These are phyloP conservation scores for Murraya paniculata DNA, from an alignment of 345 rosid species.

Conservation along the genomic window DNA sequence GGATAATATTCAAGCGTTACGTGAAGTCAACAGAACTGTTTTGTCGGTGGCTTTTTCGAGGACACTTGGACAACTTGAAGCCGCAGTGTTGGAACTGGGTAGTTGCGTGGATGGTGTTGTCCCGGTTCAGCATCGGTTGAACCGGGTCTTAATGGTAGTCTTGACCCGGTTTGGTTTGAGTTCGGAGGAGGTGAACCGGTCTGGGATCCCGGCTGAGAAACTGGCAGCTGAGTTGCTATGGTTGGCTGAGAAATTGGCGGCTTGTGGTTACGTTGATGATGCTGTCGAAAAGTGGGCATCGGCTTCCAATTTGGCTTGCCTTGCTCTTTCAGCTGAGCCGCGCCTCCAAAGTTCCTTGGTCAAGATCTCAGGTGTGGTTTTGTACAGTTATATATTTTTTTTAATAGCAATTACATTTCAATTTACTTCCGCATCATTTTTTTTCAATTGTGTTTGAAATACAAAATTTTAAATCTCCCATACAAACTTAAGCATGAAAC, in stretches of 20 bases:
- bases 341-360: constrained; percentile 68
- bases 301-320: constrained; percentile 70
- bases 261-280: constrained; percentile 65
- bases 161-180: constrained; percentile 15
- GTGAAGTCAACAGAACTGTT: constrained; percentile 54
- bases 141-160: constrained; percentile 43
- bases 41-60: constrained; percentile 62
- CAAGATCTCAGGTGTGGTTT: constrained; percentile 57
- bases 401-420: no score
- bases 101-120: neutral
- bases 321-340: constrained; percentile 69
- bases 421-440: no score
- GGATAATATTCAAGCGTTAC: constrained; percentile 42
- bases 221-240: constrained; percentile 84
- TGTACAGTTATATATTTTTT: no score
- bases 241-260: constrained; percentile 71
- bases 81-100: constrained; percentile 37
- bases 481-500: no score
- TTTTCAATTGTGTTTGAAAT: no score
- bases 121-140: constrained; percentile 32
- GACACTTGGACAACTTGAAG: constrained; percentile 58
- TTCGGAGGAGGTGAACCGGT: constrained; percentile 36
- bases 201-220: constrained; percentile 53
- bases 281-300: constrained; percentile 82
- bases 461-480: no score